Evolutionary conservation across 768 basidiomycete species (phyloP), one percentile per base, ranked within the genome.

Genomic region (Mycena kentingensis): DNA sequence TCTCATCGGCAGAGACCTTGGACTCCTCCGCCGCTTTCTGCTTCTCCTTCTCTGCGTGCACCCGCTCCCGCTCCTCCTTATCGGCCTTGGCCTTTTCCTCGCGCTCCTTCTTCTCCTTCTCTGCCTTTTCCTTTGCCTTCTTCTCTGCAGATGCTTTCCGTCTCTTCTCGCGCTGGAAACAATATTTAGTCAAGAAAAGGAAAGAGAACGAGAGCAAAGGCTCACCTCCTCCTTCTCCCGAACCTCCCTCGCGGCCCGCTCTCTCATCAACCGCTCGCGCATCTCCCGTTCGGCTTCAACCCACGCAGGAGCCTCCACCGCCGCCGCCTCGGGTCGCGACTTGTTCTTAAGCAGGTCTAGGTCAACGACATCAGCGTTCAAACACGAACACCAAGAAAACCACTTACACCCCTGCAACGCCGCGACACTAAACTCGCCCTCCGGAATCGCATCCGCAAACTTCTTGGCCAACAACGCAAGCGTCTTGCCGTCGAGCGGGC

Each of bases 341-440:
- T 95, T 94, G 73, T 92, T 86, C 70, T 87, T 86, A 52, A 96
- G 75, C 53, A 95, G 65, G 70, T 90, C 88, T 90, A 61, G 31
- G 35, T 44, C 47, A 26, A 34, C 15, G 8, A 47, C 37, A 44
- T 53, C 51, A 53, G 55, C 42, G 42, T 19, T 63, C 52, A 44
- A 44, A 45, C 18, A 53, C 50, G 57, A 62, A 62, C 46, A 46
- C 59, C n/a, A n/a, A 61, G 60, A 58, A 55, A 48, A 21, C 63
- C 29, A 84, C 88, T 80, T 67, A 90, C 88, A 93, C 67, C 91
- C 93, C 72, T 95, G 93, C 48, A 97, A 74, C 51, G 90, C 87
- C 18, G 93, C 93, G 49, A 94, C 88, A 63, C 88, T 90, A 65
- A 94, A 91, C 72, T 90, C 88, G 34, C 87, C 85, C 31, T 92